These are phyloP conservation scores for Globisporangium carolinianum DNA, from an alignment of 352 stramenopile species.

Conservation along the genomic window DNA sequence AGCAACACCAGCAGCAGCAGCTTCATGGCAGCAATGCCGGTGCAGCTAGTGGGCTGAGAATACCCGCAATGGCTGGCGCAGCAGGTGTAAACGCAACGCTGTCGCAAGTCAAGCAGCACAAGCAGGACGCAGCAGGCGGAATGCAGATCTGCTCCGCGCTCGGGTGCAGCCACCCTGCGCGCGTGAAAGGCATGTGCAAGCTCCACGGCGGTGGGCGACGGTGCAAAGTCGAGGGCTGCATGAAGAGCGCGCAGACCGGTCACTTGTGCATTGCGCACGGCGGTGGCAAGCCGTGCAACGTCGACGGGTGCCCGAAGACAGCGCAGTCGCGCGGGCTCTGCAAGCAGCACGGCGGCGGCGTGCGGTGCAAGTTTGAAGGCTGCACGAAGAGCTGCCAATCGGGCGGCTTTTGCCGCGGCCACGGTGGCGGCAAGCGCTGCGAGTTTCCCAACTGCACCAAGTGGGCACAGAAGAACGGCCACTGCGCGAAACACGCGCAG, in stretches of 20 bases:
- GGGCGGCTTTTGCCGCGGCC: constrained; percentile 76
- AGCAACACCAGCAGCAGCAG: constrained; percentile 22
- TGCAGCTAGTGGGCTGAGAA: constrained; percentile 26
- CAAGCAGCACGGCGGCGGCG: constrained; percentile 80
- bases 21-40: constrained; percentile 13
- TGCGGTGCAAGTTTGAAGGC: constrained; percentile 81
- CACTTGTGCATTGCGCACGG: constrained; percentile 83
- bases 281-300: constrained; percentile 77
- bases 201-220: constrained; percentile 67
- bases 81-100: constrained; percentile 26
- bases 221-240: constrained; percentile 85
- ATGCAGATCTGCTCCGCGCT: constrained; percentile 65
- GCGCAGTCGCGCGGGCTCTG: constrained; percentile 79
- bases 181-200: constrained; percentile 85
- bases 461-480: constrained; percentile 84
- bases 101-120: constrained; percentile 49
- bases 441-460: constrained; percentile 82
- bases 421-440: constrained; percentile 80
- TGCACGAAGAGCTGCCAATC: constrained; percentile 86
- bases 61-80: constrained; percentile 12
- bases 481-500: constrained; percentile 83
- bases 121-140: constrained; percentile 39
- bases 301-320: constrained; percentile 81
- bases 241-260: constrained; percentile 82
- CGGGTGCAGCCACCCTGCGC: constrained; percentile 71